phyloP scores from a whole-genome alignment of 148 eudicot species.

The Cornus florida region DNA sequence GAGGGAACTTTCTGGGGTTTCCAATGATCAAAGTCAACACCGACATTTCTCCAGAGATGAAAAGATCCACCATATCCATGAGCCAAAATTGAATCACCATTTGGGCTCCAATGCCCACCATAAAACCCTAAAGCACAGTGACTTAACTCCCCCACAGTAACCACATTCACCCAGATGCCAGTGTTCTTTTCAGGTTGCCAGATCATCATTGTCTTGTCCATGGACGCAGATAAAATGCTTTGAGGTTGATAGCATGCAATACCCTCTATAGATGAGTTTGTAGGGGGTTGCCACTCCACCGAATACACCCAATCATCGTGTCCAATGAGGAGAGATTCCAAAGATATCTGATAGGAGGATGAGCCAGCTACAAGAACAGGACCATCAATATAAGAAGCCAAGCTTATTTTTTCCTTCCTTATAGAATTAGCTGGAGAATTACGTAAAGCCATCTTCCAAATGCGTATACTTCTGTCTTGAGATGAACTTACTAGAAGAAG shows the following conservation, averaged over 20 bases:
- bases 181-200: constrained; percentile 95
- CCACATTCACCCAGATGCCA: constrained; percentile 98
- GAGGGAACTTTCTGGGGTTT: constrained; percentile 93
- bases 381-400: constrained; percentile 91
- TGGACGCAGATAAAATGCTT: constrained; percentile 89
- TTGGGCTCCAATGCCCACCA: constrained; percentile 94
- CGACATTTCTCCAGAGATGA: constrained; percentile 88
- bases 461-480: constrained; percentile 83
- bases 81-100: constrained; percentile 74
- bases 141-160: constrained; percentile 93
- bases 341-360: constrained; percentile 69
- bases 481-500: constrained; percentile 85
- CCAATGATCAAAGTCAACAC: constrained; percentile 70
- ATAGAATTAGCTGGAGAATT: constrained; percentile 35
- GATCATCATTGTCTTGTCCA: constrained; percentile 99
- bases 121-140: constrained; percentile 98
- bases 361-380: constrained; percentile 70
- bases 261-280: constrained; percentile 33
- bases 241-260: constrained; percentile 55
- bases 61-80: constrained; percentile 99
- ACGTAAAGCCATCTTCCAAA: constrained; percentile 68
- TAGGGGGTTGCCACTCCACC: constrained; percentile 93
- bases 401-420: constrained; percentile 44
- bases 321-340: constrained; percentile 93
- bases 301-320: constrained; percentile 99